Evolutionary conservation across 208 protist genomes (phyloP).

Genomic region (Tritrichomonas musculus): DNA sequence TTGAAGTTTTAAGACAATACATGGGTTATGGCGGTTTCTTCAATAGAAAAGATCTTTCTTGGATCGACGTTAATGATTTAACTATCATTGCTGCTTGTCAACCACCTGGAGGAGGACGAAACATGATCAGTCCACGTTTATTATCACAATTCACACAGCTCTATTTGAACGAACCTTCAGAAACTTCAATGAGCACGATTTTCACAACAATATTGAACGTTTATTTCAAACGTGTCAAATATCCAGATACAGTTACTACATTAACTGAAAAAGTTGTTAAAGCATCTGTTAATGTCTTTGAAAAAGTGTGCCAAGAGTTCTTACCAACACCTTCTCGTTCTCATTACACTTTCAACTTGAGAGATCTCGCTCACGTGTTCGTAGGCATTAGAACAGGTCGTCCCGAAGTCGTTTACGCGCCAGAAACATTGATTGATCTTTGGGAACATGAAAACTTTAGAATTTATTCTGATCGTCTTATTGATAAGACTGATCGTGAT

Average conservation of each 20-base stretch:
- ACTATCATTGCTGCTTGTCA: slow-evolving; percentile 49
- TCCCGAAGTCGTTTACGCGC: slow-evolving; percentile 21
- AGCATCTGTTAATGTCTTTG: slow-evolving; percentile 54
- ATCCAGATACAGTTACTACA: not conserved
- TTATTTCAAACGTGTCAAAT: slow-evolving; percentile 26
- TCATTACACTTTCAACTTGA: slow-evolving; percentile 96
- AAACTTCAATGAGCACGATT: slow-evolving; percentile 40
- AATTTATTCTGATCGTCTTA: slow-evolving; percentile 89
- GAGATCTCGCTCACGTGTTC: slow-evolving; percentile 82
- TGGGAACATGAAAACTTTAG: slow-evolving; percentile 87
- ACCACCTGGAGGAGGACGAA: slow-evolving; percentile 53
- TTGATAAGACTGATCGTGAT: slow-evolving; percentile 70
- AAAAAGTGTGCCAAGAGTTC: slow-evolving; percentile 3
- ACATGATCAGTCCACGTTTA: slow-evolving; percentile 46
- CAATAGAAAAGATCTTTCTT: slow-evolving; percentile 70
- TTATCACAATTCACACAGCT: slow-evolving; percentile 48
- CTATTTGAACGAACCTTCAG: slow-evolving; percentile 36
- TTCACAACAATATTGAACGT: slow-evolving; percentile 45
- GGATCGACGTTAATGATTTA: slow-evolving; percentile 56
- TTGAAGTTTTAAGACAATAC: slow-evolving; percentile 81
- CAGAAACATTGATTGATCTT: slow-evolving; percentile 57
- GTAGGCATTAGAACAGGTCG: slow-evolving; percentile 20
- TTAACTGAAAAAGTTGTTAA: slow-evolving; percentile 33
- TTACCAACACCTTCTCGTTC: slow-evolving; percentile 80
- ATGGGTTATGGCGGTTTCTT: slow-evolving; percentile 78